Percentiles rank a stretch among this genome's conserved stretches.
phyloP scores from a whole-genome alignment of 1,139 yeast species.

The Lodderomyces theae region DNA sequence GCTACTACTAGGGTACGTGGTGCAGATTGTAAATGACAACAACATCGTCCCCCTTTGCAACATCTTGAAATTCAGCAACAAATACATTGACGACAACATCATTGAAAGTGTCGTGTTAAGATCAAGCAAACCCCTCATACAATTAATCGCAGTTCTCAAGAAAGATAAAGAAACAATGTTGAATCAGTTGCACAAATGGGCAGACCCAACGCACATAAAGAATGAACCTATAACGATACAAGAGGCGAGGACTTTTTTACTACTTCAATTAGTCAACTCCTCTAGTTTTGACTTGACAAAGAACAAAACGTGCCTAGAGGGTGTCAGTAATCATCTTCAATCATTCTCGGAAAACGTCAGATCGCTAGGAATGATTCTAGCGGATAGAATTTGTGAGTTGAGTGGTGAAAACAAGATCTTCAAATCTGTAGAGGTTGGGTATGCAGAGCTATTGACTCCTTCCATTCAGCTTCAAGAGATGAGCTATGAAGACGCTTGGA shows the following conservation, averaged over 20 bases:
- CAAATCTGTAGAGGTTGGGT: conserved; percentile 22
- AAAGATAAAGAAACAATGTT: conserved; percentile 10
- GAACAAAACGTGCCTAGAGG: conserved; percentile 33
- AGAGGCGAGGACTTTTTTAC: conserved; percentile 32
- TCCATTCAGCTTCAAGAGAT: neutral
- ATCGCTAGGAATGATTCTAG: conserved; percentile 43
- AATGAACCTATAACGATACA: conserved; percentile 36
- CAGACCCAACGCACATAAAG: conserved; percentile 25
- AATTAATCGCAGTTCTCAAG: conserved; percentile 10
- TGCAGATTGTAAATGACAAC: conserved; percentile 2
- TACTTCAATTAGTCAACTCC: conserved; percentile 29
- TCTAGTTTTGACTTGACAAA: too few relatives aligned
- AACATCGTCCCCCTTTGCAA: conserved; percentile 11
- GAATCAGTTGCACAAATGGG: conserved; percentile 28
- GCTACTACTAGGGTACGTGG: conserved; percentile 9
- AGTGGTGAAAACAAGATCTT: conserved; percentile 36
- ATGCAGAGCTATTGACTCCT: neutral
- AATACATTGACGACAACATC: conserved; percentile 18
- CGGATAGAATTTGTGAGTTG: conserved; percentile 42
- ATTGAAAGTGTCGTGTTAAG: conserved; percentile 10
- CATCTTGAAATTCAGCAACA: conserved; percentile 14
- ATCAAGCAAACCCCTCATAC: conserved; percentile 10
- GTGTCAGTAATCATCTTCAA: conserved; percentile 44
- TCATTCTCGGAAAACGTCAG: conserved; percentile 43
- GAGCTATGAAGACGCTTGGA: conserved; percentile 18